Base-by-base conservation (phyloP, 2,329 filamentous ascomycete species). In the Colletotrichum cordylinicola region DNA sequence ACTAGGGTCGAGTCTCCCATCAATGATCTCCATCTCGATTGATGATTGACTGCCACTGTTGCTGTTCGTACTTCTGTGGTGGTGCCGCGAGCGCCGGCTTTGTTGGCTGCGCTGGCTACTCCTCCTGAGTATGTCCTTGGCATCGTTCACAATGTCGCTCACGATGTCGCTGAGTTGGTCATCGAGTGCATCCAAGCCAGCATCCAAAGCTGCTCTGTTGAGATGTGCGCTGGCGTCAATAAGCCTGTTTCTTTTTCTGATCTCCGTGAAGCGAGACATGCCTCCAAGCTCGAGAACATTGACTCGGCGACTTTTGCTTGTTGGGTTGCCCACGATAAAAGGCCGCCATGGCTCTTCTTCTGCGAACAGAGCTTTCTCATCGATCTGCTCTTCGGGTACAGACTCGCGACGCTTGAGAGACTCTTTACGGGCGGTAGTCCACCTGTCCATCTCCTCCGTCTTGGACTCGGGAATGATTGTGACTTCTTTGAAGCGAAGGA, bases 261-360 rank as follows among this genome's bases (percentile, higher is more conserved):
- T 95, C 83, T 95, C 94, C 29, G 91, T 93, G 92, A 93, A 96
- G 55, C 94, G 87, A 67, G 90, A 93, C 87, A 93, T 86, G 43
- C 86, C 85, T 0, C 94, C 94, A 74, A 94, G 84, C 82, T 96
- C 94, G 18, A 96, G 85, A 29, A 95, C 82, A 81, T 91, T 95
- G 88, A 96, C 92, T 76, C 92, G 89, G 66, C 94, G 89, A 80
- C 90, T 91, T 82, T 92, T 93, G 62, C 93, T 91, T 60, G 90
- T 91, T 15, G 94, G 93, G 80, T 94, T 93, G 15, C 94, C 94
- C 81, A 95, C 91, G 78, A 95, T 90, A 33, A 93, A 88, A 2
- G 94, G 92, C 74, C 91, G 91, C 93, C 93, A 95, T 62, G 93
- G 89, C 58, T 88, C 87, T 76, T 91, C 88, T 69, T 89, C 88